These are phyloP conservation scores for Musa itinerans DNA, from an alignment of 176 grass and related monocot species.

Conservation along the genomic window DNA sequence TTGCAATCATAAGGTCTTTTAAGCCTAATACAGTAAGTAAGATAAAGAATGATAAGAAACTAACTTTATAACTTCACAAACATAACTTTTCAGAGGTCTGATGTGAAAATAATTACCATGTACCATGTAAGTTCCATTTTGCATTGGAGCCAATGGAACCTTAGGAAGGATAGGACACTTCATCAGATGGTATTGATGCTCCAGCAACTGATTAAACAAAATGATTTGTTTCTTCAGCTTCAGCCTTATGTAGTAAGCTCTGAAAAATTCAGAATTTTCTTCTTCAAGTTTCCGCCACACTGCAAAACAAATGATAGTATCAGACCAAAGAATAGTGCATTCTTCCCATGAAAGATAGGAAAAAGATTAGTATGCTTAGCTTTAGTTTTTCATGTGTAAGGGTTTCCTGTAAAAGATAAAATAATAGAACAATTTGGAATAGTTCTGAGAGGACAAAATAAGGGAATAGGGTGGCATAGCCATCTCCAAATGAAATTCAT, in stretches of 20 bases:
- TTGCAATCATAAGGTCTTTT: neutral
- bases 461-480: neutral
- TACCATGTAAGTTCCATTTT: constrained; percentile 83
- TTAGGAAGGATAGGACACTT: constrained; percentile 58
- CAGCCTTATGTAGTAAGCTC: constrained; percentile 88
- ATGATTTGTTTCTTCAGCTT: constrained; percentile 96
- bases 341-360: neutral
- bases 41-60: neutral
- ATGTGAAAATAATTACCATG: constrained; percentile 46
- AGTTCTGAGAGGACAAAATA: neutral
- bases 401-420: neutral
- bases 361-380: neutral
- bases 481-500: neutral
- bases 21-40: neutral
- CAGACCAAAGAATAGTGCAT: neutral
- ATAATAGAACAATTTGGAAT: neutral
- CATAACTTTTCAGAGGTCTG: neutral
- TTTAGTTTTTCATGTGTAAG: neutral
- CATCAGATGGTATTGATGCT: constrained; percentile 88
- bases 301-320: constrained; percentile 29
- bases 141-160: constrained; percentile 60
- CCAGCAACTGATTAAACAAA: constrained; percentile 88
- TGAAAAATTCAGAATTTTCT: constrained; percentile 94
- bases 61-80: neutral
- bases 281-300: constrained; percentile 99